These are phyloP conservation scores for Mycena floridula DNA, from an alignment of 768 basidiomycete genomes.

Conservation along the genomic window DNA sequence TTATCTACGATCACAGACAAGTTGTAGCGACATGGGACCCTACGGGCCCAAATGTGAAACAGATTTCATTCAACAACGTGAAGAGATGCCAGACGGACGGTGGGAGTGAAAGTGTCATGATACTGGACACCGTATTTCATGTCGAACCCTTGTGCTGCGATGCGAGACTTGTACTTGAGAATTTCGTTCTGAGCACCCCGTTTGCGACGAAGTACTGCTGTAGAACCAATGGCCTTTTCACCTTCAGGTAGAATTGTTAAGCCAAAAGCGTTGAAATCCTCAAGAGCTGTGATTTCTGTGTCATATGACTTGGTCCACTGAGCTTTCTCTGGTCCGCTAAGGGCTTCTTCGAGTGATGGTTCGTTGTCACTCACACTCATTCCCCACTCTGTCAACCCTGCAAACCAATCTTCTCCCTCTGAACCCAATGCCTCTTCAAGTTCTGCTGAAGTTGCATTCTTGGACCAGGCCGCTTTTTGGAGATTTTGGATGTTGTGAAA, in stretches of 20 bases:
- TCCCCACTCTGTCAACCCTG: background rate
- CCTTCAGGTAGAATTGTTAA: conserved; percentile 13
- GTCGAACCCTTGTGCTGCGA: conserved; percentile 19
- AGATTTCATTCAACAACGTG: too few relatives aligned
- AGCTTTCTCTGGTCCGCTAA: background rate
- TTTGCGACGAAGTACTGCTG: conserved; percentile 11
- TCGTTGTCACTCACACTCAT: conserved; percentile 1
- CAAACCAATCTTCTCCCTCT: background rate
- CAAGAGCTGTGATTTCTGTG: conserved; percentile 4
- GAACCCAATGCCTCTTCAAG: background rate
- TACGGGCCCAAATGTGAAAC: too few relatives aligned
- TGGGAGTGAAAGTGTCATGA: conserved; percentile 23
- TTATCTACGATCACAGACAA: too few relatives aligned
- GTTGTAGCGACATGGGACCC: too few relatives aligned
- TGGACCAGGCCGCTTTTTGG: background rate
- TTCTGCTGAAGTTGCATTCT: background rate
- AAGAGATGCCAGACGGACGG: conserved; percentile 15
- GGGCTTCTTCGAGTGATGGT: background rate
- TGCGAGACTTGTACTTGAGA: conserved; percentile 14
- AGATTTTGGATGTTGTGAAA: background rate
- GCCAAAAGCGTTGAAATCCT: conserved; percentile 16
- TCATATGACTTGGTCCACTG: conserved; percentile 1
- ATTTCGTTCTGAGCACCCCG: conserved; percentile 12
- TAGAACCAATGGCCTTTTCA: conserved; percentile 16
- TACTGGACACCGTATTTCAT: conserved; percentile 28